These are phyloP conservation scores for Cladophialophora yegresii DNA, from an alignment of 2,329 filamentous ascomycete species.

Conservation along the genomic window DNA sequence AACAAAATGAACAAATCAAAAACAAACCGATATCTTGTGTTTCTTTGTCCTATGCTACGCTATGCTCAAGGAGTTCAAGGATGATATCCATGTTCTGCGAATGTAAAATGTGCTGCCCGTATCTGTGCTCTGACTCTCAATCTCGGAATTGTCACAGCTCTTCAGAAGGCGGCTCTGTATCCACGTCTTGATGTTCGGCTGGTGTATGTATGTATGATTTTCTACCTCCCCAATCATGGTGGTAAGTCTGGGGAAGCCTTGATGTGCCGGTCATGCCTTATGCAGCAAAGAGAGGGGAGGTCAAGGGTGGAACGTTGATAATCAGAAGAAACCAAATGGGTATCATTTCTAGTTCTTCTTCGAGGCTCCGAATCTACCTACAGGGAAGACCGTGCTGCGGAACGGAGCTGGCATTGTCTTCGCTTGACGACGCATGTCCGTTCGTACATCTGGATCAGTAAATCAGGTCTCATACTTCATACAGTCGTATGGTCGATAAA, in stretches of 20 bases:
- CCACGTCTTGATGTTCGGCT: slow-evolving; percentile 43
- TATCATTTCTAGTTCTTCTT: slow-evolving; percentile 33
- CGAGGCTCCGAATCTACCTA: slow-evolving; percentile 14
- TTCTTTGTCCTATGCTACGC: neutral
- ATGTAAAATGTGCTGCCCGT: slow-evolving; percentile 59
- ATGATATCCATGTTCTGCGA: neutral
- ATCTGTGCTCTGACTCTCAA: slow-evolving; percentile 66
- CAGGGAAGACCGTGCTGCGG: neutral
- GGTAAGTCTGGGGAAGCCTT: slow-evolving; percentile 48
- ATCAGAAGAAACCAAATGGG: slow-evolving; percentile 10
- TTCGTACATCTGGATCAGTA: neutral
- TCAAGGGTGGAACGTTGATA: neutral
- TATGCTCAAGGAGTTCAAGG: neutral
- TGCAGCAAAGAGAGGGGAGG: slow-evolving; percentile 14
- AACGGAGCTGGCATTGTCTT: neutral
- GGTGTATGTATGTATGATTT: slow-evolving; percentile 38
- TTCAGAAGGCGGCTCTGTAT: slow-evolving; percentile 56
- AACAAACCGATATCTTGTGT: neutral
- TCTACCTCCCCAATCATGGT: slow-evolving; percentile 51
- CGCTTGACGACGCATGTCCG: neutral
- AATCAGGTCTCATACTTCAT: slow-evolving; percentile 1
- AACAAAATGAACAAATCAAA: neutral
- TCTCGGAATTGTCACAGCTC: slow-evolving; percentile 62
- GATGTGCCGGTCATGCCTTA: slow-evolving; percentile 44
- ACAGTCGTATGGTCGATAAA: neutral